Evolutionary conservation across 2,329 filamentous ascomycete species (phyloP).

Genomic region (Venturia oleaginea): DNA sequence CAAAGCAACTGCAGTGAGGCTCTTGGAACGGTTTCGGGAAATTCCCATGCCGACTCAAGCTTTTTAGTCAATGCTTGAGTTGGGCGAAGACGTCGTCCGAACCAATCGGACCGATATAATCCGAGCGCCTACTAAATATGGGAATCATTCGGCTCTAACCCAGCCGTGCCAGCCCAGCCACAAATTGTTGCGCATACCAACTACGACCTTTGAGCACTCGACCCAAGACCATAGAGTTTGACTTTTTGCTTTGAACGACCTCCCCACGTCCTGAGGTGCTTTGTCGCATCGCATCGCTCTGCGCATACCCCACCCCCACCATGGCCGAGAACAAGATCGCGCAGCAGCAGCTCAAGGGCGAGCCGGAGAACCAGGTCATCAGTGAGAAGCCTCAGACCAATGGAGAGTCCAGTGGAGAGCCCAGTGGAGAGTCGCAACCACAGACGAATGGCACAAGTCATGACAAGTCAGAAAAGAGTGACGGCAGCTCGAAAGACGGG

Average conservation of each 20-base stretch:
- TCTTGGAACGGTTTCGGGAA: no score
- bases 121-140: not conserved
- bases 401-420: not conserved
- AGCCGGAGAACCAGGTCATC: not conserved
- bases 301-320: not conserved
- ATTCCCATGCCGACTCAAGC: no score
- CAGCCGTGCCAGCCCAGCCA: not conserved
- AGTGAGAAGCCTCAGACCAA: not conserved
- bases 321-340: conserved; percentile 4
- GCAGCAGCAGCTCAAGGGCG: not conserved
- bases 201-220: not conserved
- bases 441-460: not conserved
- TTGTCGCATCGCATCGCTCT: not conserved
- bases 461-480: not conserved
- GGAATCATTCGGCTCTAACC: no score
- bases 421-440: not conserved
- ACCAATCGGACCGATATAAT: not conserved
- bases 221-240: no score
- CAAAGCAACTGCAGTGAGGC: no score
- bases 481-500: not conserved
- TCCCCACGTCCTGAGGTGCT: not conserved
- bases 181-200: no score
- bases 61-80: conserved; percentile 5
- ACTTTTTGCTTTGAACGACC: not conserved
- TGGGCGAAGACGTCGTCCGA: not conserved